Evolutionary conservation across 768 basidiomycete genomes (phyloP), one percentile per base, ranked within the genome.

Genomic region (Lactarius deliciosus): DNA sequence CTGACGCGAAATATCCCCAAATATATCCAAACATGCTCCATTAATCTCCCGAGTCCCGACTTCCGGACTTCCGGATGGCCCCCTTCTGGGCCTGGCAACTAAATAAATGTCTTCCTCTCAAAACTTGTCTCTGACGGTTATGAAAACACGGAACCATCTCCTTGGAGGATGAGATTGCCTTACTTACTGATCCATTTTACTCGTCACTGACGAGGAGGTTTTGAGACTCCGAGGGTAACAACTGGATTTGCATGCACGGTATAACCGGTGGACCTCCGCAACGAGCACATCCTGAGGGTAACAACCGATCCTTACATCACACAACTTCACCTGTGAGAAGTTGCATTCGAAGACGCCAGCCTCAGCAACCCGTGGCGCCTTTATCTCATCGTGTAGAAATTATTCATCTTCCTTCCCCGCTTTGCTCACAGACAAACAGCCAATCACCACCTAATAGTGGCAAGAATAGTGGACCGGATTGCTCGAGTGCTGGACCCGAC

Each of bases 1-100:
- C 57, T 50, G 50, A 25, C 50, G 56, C 18, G 68, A 67, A 63
- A 56, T 61, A 63, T 59, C 2, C 66, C 65, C 65, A 69, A 69
- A 69, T 38, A 69, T 7, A 16, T 5, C 61, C 65, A 69, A 69
- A 69, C 34, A 68, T 53, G 7, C 32, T 40, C 57, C 11, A 34
- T 56, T 34, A 32, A 53, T 25, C 25, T 53, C n/a, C 32, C 11
- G n/a, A 28, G 25, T 53, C n/a, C 32, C 2, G n/a, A 28, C 55
- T 56, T 32, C 55, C 55, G 11, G 56, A 20, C n/a, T 34, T 34
- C 55, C 16, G 55, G 16, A 28, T 6, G 16, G n/a, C 50, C 16
- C 40, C 40, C 40, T 41, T 16, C 16, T 41, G 47, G 25, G 50
- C 50, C 50, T 53, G 25, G 50, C 50, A 28, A 53, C 50, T 57